Evolutionary conservation across 2,329 filamentous ascomycete genomes (phyloP).

Genomic region (Allantophomopsis cytisporea): DNA sequence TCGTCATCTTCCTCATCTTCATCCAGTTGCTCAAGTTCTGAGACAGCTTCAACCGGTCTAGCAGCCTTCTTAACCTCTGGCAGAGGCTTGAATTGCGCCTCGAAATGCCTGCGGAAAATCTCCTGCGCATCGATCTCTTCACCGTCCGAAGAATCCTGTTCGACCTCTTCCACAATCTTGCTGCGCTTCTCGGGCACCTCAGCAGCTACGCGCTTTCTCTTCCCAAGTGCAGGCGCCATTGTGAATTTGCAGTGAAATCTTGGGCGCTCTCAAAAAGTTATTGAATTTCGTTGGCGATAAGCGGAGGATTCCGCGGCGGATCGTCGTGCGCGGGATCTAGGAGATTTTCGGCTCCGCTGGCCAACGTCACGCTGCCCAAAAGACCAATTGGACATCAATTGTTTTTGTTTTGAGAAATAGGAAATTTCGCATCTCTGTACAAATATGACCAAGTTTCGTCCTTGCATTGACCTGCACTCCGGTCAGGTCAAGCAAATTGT

Average conservation of each 20-base stretch:
- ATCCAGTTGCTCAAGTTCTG: slow-evolving; percentile 6
- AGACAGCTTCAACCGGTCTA: slow-evolving; percentile 5
- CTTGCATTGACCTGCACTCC: slow-evolving; percentile 95
- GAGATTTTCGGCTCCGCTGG: neutral
- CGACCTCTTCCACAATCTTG: slow-evolving; percentile 5
- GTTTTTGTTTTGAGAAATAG: too few relatives aligned
- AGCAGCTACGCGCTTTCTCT: slow-evolving; percentile 30
- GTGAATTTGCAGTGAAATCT: neutral
- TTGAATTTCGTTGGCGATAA: too few relatives aligned
- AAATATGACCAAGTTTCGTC: slow-evolving; percentile 82
- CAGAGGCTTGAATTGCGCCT: slow-evolving; percentile 73
- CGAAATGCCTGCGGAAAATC: slow-evolving; percentile 74
- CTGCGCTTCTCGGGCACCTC: slow-evolving; percentile 12
- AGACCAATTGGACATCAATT: neutral
- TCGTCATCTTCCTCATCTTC: slow-evolving; percentile 16
- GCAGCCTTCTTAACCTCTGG: slow-evolving; percentile 18
- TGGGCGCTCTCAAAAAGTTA: too few relatives aligned
- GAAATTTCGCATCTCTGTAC: too few relatives aligned
- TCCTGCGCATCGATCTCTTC: slow-evolving; percentile 47
- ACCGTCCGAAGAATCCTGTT: slow-evolving; percentile 9
- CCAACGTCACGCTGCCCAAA: neutral
- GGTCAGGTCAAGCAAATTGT: slow-evolving; percentile 98
- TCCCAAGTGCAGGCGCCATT: slow-evolving; percentile 24
- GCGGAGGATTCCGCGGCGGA: neutral
- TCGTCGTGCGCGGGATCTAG: neutral